Conservation (phyloP, 768 basidiomycete genomes). For the Cyclocybe aegerita region DNA sequence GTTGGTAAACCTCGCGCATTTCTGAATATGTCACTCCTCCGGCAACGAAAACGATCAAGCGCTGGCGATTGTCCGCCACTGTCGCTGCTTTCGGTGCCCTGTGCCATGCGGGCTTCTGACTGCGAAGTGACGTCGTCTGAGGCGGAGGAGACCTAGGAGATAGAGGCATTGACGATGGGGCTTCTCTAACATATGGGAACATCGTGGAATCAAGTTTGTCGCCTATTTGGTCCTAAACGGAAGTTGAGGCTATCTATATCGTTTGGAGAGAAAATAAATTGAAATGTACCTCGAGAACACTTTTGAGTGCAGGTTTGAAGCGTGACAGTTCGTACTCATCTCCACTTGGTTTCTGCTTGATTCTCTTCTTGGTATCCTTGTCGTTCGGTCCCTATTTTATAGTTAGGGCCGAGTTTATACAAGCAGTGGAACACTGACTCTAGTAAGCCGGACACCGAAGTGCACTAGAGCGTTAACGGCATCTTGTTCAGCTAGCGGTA, state of each 20-base stretch:
- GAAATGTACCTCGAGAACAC: slow-evolving; percentile 73
- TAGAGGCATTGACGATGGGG: slow-evolving; percentile 53
- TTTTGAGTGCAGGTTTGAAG: slow-evolving; percentile 80
- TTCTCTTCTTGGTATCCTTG: slow-evolving; percentile 74
- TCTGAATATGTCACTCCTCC: slow-evolving; percentile 98
- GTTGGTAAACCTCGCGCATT: slow-evolving; percentile 82
- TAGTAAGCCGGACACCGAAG: slow-evolving; percentile 80
- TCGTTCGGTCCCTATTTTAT: slow-evolving; percentile 63
- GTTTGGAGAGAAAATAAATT: not conserved
- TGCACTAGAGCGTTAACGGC: slow-evolving; percentile 84
- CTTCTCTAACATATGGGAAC: slow-evolving; percentile 91
- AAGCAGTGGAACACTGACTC: slow-evolving; percentile 48
- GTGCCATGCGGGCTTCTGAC: slow-evolving; percentile 89
- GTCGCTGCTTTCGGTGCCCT: slow-evolving; percentile 58
- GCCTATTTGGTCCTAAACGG: slow-evolving; percentile 72
- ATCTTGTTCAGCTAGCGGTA: slow-evolving; percentile 88
- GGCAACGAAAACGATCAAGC: slow-evolving; percentile 86
- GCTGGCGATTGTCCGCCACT: slow-evolving; percentile 58
- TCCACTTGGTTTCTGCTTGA: slow-evolving; percentile 78
- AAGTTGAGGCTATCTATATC: not conserved
- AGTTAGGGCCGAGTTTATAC: not conserved
- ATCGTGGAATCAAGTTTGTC: slow-evolving; percentile 73
- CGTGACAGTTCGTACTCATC: slow-evolving; percentile 97
- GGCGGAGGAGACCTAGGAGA: slow-evolving; percentile 50
- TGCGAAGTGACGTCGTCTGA: slow-evolving; percentile 76